phyloP scores from a whole-genome alignment of 2,329 filamentous ascomycete species.

The Hypoxylon sp. region DNA sequence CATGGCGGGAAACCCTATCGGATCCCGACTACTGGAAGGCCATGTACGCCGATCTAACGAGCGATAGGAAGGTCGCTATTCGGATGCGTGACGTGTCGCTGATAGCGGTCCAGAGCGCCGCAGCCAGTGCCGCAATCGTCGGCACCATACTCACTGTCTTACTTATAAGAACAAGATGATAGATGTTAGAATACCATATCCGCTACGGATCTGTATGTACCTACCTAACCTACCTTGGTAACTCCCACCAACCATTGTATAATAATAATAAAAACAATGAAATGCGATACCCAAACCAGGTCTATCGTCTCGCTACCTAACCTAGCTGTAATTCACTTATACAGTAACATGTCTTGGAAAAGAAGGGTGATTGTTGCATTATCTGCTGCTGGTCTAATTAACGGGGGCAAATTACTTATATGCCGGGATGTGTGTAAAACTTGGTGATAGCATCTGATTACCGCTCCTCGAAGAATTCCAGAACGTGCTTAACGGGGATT shows the following conservation, averaged over 20 bases:
- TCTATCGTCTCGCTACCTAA: neutral
- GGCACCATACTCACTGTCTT: slow-evolving; percentile 64
- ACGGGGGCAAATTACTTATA: slow-evolving; percentile 38
- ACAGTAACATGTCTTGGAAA: neutral
- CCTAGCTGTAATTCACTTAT: neutral
- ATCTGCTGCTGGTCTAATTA: slow-evolving; percentile 43
- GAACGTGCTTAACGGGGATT: slow-evolving; percentile 26
- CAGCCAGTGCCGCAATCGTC: slow-evolving; percentile 74
- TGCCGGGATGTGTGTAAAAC: slow-evolving; percentile 23
- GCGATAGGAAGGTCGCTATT: slow-evolving; percentile 74
- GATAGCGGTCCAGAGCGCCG: slow-evolving; percentile 77
- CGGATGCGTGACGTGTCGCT: slow-evolving; percentile 79
- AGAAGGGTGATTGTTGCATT: slow-evolving; percentile 43
- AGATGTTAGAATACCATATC: slow-evolving; percentile 13
- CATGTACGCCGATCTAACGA: slow-evolving; percentile 71
- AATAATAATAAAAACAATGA: slow-evolving; percentile 21
- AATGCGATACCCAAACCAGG: slow-evolving; percentile 32
- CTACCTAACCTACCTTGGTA: neutral
- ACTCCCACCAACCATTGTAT: slow-evolving; percentile 17
- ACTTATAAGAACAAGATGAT: slow-evolving; percentile 40
- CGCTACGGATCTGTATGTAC: slow-evolving; percentile 13
- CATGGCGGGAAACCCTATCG: slow-evolving; percentile 62
- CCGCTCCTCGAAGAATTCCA: slow-evolving; percentile 39
- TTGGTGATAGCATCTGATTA: slow-evolving; percentile 27
- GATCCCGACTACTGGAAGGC: slow-evolving; percentile 65